These are phyloP conservation scores for Urtica urens DNA, from an alignment of 306 rosid genomes.

Conservation along the genomic window DNA sequence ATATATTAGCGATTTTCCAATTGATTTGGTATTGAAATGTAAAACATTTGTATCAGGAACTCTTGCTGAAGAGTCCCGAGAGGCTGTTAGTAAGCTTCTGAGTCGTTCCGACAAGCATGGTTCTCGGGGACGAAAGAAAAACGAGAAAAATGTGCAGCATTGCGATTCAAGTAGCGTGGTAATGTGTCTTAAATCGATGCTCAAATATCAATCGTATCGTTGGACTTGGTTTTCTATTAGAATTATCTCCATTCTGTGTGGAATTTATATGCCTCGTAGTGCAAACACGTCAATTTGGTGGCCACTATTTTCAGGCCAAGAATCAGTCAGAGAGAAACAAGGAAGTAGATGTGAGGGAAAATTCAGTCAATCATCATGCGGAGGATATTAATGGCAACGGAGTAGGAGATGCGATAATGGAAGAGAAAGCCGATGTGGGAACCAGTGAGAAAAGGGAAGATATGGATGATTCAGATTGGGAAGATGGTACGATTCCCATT, in stretches of 20 bases:
- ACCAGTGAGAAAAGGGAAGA: conserved; percentile 35
- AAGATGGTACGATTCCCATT: conserved; percentile 52
- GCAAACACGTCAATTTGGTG: background rate
- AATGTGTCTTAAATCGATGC: background rate
- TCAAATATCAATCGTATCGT: background rate
- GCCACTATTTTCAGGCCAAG: conserved; percentile 31
- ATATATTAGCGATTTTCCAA: background rate
- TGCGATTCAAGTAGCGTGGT: conserved; percentile 20
- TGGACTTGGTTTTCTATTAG: background rate
- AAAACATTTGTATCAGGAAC: conserved; percentile 16
- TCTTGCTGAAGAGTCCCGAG: conserved; percentile 27
- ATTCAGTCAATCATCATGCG: conserved; percentile 16
- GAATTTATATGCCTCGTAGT: background rate
- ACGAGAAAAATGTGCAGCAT: conserved; percentile 2
- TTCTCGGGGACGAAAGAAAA: conserved; percentile 17
- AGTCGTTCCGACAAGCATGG: conserved; percentile 17
- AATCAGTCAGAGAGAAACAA: conserved; percentile 25
- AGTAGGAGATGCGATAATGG: conserved; percentile 19
- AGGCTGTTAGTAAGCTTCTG: conserved; percentile 30
- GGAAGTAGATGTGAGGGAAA: conserved; percentile 22
- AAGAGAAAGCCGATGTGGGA: conserved; percentile 24
- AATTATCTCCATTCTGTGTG: background rate
- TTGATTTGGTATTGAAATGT: background rate
- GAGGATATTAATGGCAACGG: conserved; percentile 30
- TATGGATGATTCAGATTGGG: conserved; percentile 71